Evolutionary conservation across 1,284 basidiomycete species (phyloP), one percentile per base, ranked within the genome.

Genomic region (Tranzscheliella williamsii): DNA sequence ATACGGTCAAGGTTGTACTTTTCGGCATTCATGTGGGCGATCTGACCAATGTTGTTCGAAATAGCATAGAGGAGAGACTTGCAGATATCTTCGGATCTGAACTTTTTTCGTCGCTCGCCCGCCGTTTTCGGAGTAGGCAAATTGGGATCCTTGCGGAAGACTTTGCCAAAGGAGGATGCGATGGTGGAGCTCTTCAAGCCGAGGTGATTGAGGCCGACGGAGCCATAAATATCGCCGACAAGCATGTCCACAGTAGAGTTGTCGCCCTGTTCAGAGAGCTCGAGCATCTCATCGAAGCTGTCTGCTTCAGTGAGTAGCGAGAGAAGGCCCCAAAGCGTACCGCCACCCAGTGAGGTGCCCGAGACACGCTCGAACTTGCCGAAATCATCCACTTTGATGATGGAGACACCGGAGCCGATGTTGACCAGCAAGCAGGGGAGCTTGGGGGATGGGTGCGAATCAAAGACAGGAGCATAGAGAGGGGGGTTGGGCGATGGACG

Each of bases 1-100:
- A 99, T 97, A 72, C 90, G 86, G 73, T 97, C 91, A 49, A 99
- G 80, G 58, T 91, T 88, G 79, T 97, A 96, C 82, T 98, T 97
- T 79, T 98, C 95, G 38, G 95, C 95, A 75, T 98, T 98, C 94
- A 99, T 96, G 80, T 94, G 96, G 51, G 95, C 95, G 81, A 99
- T 97, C 79, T 99, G 95, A 5, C 95, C 95, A 70, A 99, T 99
- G 79, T 99, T 99, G 81, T 99, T 99, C 67, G 90, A 92, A 55
- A 99, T 86, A 15, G 93, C 94, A 79, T 97, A 98, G 23, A 98
- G 83, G 72, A 98, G 80, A 46, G 66, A 74, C 77, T 87, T 87
- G 80, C 90, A 91, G 75, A 99, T 94, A 78, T 99, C 95, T 78
- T 97, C 91, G 5, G 91, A 85, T 27, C 83, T 86, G 80, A 96